These are phyloP conservation scores for Trichoderma parareesei DNA, from an alignment of 495 filamentous ascomycete species.

Conservation along the genomic window DNA sequence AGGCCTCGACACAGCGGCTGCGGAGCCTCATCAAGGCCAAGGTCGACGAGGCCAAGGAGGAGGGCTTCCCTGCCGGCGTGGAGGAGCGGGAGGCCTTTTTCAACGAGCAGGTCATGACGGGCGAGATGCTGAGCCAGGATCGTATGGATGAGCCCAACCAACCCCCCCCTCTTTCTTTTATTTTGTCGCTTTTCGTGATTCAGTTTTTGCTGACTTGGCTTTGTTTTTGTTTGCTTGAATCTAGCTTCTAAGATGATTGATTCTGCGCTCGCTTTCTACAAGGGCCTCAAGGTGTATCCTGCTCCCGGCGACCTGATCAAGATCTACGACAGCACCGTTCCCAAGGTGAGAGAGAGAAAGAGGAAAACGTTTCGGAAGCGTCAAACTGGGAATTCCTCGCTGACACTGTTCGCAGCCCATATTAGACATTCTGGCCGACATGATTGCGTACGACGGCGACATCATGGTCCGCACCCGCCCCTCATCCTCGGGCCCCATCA, in stretches of 20 bases:
- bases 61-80: slow-evolving; percentile 81
- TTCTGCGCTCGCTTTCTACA: slow-evolving; percentile 91
- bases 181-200: neutral
- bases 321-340: slow-evolving; percentile 97
- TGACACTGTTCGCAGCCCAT: slow-evolving; percentile 50
- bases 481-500: slow-evolving; percentile 18
- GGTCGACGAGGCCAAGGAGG: slow-evolving; percentile 71
- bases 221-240: neutral
- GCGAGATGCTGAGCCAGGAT: slow-evolving; percentile 61
- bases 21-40: slow-evolving; percentile 60
- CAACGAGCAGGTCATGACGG: slow-evolving; percentile 84
- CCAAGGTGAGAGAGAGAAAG: slow-evolving; percentile 50
- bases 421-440: slow-evolving; percentile 90
- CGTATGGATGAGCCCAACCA: slow-evolving; percentile 25
- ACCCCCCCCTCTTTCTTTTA: neutral
- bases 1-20: slow-evolving; percentile 58
- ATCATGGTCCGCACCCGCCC: slow-evolving; percentile 54
- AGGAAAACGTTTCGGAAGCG: too few relatives aligned
- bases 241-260: slow-evolving; percentile 67
- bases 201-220: too few relatives aligned
- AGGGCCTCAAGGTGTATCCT: slow-evolving; percentile 96
- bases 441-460: slow-evolving; percentile 82
- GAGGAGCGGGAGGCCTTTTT: slow-evolving; percentile 82
- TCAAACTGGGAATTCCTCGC: neutral
- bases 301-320: slow-evolving; percentile 83